phyloP scores from a whole-genome alignment of 2,329 filamentous ascomycete genomes.

The Xylariaceae sp. region DNA sequence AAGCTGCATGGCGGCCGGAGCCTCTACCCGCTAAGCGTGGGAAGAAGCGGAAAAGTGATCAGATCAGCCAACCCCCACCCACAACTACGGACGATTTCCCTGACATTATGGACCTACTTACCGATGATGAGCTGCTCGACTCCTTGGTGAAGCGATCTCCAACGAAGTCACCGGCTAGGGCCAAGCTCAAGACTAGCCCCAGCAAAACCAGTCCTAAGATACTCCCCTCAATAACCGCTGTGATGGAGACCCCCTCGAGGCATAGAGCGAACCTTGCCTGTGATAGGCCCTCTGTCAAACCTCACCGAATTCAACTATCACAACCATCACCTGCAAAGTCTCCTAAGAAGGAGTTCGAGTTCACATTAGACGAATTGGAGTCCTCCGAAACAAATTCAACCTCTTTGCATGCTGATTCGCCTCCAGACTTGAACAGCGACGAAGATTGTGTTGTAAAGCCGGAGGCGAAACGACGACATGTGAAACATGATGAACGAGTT shows the following conservation, averaged over 20 bases:
- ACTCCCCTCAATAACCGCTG: constrained; percentile 15
- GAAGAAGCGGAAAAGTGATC: constrained; percentile 49
- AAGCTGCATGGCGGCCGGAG: constrained; percentile 36
- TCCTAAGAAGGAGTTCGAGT: constrained; percentile 17
- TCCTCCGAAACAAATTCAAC: constrained; percentile 2
- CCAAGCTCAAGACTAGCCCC: constrained; percentile 23
- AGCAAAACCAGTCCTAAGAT: constrained; percentile 20
- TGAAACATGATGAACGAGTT: constrained; percentile 34
- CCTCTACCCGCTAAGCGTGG: constrained; percentile 34
- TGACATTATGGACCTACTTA: constrained; percentile 45
- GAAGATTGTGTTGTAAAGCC: constrained; percentile 17
- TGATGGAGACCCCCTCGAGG: constrained; percentile 11
- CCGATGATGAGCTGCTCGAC: constrained; percentile 27
- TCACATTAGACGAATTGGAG: constrained; percentile 9
- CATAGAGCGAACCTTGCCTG: constrained; percentile 6
- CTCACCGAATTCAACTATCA: constrained; percentile 20
- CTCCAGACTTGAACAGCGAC: constrained; percentile 18
- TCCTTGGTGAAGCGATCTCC: constrained; percentile 34
- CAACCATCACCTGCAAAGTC: constrained; percentile 27
- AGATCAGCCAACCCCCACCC: constrained; percentile 35
- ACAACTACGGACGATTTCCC: constrained; percentile 42
- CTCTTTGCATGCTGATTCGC: constrained; percentile 11
- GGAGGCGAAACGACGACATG: constrained; percentile 18
- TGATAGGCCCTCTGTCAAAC: constrained; percentile 11
- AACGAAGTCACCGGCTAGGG: constrained; percentile 34